Percentiles rank a stretch among this genome's conserved stretches.
Conservation (phyloP, 2,329 filamentous ascomycete genomes). For the Teratosphaeria epicoccoides region DNA sequence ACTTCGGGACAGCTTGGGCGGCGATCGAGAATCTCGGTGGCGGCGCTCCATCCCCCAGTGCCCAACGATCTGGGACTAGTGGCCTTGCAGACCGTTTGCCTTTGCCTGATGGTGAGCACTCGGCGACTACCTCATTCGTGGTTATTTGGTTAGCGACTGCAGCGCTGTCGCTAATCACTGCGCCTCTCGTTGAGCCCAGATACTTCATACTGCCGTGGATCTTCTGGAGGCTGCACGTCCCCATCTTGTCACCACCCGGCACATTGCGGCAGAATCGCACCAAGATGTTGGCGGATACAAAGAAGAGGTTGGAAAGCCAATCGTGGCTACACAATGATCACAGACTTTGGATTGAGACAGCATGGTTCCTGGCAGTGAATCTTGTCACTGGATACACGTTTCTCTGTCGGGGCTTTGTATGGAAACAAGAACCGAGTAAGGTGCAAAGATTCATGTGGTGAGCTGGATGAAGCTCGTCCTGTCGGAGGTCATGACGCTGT, state of each 20-base stretch:
- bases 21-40: constrained; percentile 52
- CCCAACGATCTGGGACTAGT: not conserved
- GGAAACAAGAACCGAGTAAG: constrained; percentile 50
- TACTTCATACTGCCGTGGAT: constrained; percentile 97
- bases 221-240: constrained; percentile 76
- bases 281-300: not conserved
- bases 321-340: constrained; percentile 19
- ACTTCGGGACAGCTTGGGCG: constrained; percentile 59
- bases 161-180: constrained; percentile 68
- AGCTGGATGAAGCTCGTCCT: not conserved
- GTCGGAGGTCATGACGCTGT: not conserved
- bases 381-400: constrained; percentile 60
- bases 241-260: constrained; percentile 30
- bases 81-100: not conserved
- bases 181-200: constrained; percentile 84
- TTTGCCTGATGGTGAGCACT: constrained; percentile 16
- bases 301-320: not conserved
- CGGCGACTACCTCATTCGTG: constrained; percentile 39
- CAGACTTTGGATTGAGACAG: constrained; percentile 50
- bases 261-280: not conserved
- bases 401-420: constrained; percentile 55
- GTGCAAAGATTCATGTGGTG: constrained; percentile 77
- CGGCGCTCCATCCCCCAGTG: constrained; percentile 19
- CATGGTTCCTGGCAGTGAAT: constrained; percentile 60
- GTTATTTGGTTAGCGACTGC: constrained; percentile 59